Evolutionary conservation across 805 yeast species (phyloP), one percentile per base, ranked within the genome.

Genomic region (Candida yuanshanica): DNA sequence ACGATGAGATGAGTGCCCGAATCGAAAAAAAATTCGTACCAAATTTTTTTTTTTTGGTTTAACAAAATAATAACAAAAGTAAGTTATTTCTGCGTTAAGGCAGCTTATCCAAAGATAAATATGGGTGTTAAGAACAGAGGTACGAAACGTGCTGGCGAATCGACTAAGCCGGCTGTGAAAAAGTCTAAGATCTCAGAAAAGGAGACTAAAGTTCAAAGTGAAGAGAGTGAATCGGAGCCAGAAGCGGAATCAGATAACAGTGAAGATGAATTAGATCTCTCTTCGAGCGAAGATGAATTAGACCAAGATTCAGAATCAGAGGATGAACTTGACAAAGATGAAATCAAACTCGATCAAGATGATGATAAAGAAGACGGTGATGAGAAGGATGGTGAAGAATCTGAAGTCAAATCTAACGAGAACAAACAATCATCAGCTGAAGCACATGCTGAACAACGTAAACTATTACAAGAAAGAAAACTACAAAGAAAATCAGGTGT

Each of bases 401-500:
- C 51, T 20, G 59, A 48, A 26, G 64, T 54, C 7, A 64, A 56
- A 22, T 57, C 51, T 3, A 54, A 54, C 10, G 64, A 63, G 21
- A 54, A 60, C 24, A 72, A 69, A 45, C 72, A 72, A 42, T 65
- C 71, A 48, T 75, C 86, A 1, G 75, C 69, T 41, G 88, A 81
- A 58, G 79, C 77, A 51, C 95, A 87, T 58, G 81, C 81, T 22
- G 96, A 87, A 59, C 96, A 91, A 65, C 81, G 81, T 61, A 79
- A 79, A 54, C 58, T 81, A 29, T 70, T 83, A 29, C 77, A 78
- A 43, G 96, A 90, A 59, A 79, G 99, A 65, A 91, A 90, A 63
- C 68, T 87, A 49, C 79, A 81, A 59, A 80, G 96, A 68, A 86
- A 83, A 59, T 75, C 93, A n/a, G 98, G 97, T 54, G 66, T 67